phyloP scores from a whole-genome alignment of 768 basidiomycete species.

The Candolleomyces eurysporus region DNA sequence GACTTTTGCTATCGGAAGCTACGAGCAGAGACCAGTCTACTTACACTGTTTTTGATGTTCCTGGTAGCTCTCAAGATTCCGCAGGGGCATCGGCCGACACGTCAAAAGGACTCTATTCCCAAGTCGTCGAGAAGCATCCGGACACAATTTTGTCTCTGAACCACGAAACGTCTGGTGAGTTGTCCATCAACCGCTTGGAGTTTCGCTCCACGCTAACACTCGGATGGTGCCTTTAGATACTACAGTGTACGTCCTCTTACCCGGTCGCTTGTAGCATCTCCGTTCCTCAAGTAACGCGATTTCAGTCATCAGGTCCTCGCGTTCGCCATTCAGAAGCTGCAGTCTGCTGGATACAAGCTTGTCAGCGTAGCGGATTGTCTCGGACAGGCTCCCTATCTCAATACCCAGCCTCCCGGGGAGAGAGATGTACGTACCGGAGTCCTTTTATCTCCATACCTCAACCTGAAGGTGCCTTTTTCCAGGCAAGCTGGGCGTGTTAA shows the following conservation, averaged over 20 bases:
- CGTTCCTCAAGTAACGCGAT: background rate
- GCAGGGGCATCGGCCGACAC: constrained; percentile 24
- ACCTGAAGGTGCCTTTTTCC: background rate
- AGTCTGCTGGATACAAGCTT: constrained; percentile 39
- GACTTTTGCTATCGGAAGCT: background rate
- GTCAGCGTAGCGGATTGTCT: constrained; percentile 45
- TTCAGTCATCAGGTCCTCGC: constrained; percentile 33
- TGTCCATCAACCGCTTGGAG: background rate
- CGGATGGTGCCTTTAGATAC: constrained; percentile 7
- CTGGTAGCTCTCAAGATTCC: constrained; percentile 37
- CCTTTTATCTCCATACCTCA: background rate
- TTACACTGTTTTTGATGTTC: background rate
- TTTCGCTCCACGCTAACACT: background rate
- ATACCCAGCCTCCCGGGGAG: constrained; percentile 24
- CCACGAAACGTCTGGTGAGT: constrained; percentile 35
- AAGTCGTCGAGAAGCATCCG: constrained; percentile 27
- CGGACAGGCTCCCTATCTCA: constrained; percentile 35
- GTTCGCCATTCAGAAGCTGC: constrained; percentile 34
- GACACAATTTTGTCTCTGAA: constrained; percentile 36
- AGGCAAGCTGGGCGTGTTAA: constrained; percentile 12
- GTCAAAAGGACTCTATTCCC: constrained; percentile 28
- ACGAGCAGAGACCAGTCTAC: background rate
- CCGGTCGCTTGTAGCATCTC: background rate
- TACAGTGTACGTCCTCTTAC: constrained; percentile 19
- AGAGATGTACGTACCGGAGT: constrained; percentile 27